A percentile compares a stretch with the other conserved stretches of the same genome.
phyloP scores from a whole-genome alignment of 2,329 filamentous ascomycete species.

The Fulvia fulva region DNA sequence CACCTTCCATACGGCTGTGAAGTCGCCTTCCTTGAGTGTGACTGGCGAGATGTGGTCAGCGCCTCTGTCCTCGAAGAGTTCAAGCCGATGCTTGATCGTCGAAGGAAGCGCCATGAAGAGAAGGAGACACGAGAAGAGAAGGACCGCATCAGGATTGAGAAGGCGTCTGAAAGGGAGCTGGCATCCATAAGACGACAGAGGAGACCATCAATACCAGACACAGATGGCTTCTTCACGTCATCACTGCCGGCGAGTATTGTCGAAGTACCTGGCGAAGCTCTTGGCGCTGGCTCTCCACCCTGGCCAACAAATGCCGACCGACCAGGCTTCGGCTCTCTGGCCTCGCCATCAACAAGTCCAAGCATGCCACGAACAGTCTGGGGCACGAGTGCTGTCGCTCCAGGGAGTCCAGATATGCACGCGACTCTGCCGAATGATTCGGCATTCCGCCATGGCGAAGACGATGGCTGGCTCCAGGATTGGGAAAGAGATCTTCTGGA shows the following conservation, averaged over 20 bases:
- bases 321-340: conserved; percentile 63
- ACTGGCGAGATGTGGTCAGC: conserved; percentile 87
- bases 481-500: conserved; percentile 73
- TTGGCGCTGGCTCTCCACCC: conserved; percentile 37
- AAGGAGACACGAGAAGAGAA: conserved; percentile 85
- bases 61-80: conserved; percentile 72
- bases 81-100: conserved; percentile 67
- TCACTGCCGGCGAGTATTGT: conserved; percentile 26
- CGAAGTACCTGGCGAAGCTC: conserved; percentile 21
- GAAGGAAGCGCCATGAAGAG: conserved; percentile 72
- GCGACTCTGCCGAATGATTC: conserved; percentile 39
- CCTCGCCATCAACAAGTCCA: conserved; percentile 77
- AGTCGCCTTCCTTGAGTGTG: conserved; percentile 85
- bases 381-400: conserved; percentile 71
- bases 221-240: conserved; percentile 36
- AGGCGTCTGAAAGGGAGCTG: conserved; percentile 66
- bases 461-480: conserved; percentile 84
- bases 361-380: conserved; percentile 76
- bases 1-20: conserved; percentile 89
- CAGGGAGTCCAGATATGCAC: conserved; percentile 54
- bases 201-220: conserved; percentile 47
- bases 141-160: conserved; percentile 76
- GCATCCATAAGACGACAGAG: conserved; percentile 61
- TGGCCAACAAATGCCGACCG: conserved; percentile 55
- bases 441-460: conserved; percentile 37